Evolutionary conservation across 805 yeast genomes (phyloP), one percentile per base, ranked within the genome.

Genomic region (Scheffersomyces stipitis): DNA sequence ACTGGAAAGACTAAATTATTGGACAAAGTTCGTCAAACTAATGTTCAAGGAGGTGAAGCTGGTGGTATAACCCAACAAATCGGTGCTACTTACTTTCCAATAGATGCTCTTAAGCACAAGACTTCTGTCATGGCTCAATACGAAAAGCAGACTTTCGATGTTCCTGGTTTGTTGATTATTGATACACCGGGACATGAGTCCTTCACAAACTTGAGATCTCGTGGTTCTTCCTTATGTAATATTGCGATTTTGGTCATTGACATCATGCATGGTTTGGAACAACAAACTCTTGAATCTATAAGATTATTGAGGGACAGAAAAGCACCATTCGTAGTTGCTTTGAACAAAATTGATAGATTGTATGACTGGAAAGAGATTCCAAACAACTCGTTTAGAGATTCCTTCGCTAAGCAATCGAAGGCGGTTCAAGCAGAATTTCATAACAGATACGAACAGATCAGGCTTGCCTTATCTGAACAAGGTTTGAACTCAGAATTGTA

Each of bases 121-220:
- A 93, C 98, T 18, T 84, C 80, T 31, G 95, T 85, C 34, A 91
- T 93, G 97, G 79, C 86, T 39, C 73, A 80, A 46, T 85, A 81
- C 60, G 96, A 87, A 62, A 85, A 86, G 58, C 81, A 82, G 60
- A 74, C 84, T 15, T 91, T 83, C 62, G 96, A 91, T 48, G 98
- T 93, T 40, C 99, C 99, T 39, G 99, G 99, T 71, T 72, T 93
- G 58, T 77, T 93, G 62, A 82, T 93, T 51, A 93, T 93, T 55
- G 99, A 93, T 72, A 93, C 99, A 2, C 99, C 99, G 53, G 99
- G 99, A 66, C 99, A 93, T 87, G 99, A 93, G 77, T 90, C 98
- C 43, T 93, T 93, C 78, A 81, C 96, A 33, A 93, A 93, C 66
- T 78, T 93, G 66, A 86, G 99, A 77, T 80, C 96, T 30, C 89